Evolutionary conservation across 768 basidiomycete genomes (phyloP), one percentile per base, ranked within the genome.

Genomic region (Suillus subaureus): DNA sequence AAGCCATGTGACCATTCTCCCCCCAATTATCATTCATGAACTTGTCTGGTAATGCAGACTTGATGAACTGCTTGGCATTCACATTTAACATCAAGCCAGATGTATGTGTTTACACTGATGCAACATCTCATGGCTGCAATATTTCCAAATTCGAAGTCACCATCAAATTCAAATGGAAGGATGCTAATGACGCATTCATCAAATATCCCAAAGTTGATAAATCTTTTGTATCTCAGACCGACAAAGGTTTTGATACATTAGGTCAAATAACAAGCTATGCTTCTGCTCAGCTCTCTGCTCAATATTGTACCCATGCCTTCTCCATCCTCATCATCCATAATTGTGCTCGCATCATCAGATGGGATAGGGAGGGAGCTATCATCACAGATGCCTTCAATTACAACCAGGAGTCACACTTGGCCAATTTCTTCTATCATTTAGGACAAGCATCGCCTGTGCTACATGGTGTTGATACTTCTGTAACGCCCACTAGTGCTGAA

Each of bases 61-160:
- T 16, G 31, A 12, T 18, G 6, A 61, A 18, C 16, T 45, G n/a
- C 21, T 45, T 9, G 9, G n/a, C 31, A 15, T 63, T 43, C 28
- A 9, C 56, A 31, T 64, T 67, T 52, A 15, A 64, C n/a, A 23
- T 62, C 64, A 67, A 64, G 61, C 64, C 64, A 7, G 64, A 67
- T 39, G 55, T 62, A 16, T 49, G 42, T 26, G 37, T 67, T 11
- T 65, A 67, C 37, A 15, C 63, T 33, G 16, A n/a, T 5, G 58
- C 16, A 23, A 43, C 28, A 13, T 8, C 12, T n/a, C n/a, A 18
- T 6, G 40, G n/a, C 15, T 61, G 63, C 21, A 37, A 67, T 33
- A 33, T 47, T 26, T 47, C 54, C 8, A 26, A 58, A 35, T 21
- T 67, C 3, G 61, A 67, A 9, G 26, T 67, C 11, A 40, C 55